phyloP scores from a whole-genome alignment of 768 basidiomycete genomes.

The Tricholomella constricta region DNA sequence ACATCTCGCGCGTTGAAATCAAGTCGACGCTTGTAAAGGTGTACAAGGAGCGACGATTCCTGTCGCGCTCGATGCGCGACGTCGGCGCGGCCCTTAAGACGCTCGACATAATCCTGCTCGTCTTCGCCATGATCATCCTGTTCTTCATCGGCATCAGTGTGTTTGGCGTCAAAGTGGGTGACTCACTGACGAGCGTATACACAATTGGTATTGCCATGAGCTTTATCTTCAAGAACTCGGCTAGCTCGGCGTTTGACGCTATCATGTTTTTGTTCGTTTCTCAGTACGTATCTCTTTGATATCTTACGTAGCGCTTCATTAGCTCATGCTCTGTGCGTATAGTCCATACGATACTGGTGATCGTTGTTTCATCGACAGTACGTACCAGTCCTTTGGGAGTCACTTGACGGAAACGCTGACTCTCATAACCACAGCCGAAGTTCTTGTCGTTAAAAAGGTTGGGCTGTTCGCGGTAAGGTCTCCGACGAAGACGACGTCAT shows the following conservation, averaged over 20 bases:
- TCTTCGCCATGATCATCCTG: slow-evolving; percentile 62
- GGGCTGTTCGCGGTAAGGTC: slow-evolving; percentile 67
- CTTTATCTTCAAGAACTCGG: slow-evolving; percentile 79
- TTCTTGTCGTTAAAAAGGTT: slow-evolving; percentile 78
- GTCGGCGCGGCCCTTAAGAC: slow-evolving; percentile 67
- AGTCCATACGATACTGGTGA: slow-evolving; percentile 85
- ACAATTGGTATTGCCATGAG: slow-evolving; percentile 72
- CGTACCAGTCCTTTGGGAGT: slow-evolving; percentile 18
- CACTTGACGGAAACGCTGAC: background rate
- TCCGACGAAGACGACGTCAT: too few relatives aligned
- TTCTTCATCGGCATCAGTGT: slow-evolving; percentile 76
- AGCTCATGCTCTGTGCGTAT: background rate
- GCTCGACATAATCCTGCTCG: slow-evolving; percentile 62
- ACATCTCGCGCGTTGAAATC: slow-evolving; percentile 74
- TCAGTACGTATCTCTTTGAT: slow-evolving; percentile 52
- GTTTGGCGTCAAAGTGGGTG: slow-evolving; percentile 67
- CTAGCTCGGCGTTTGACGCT: slow-evolving; percentile 73
- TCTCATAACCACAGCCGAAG: slow-evolving; percentile 47
- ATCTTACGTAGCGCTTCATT: background rate
- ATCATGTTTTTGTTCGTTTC: slow-evolving; percentile 84
- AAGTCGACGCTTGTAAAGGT: slow-evolving; percentile 67
- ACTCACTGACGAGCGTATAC: slow-evolving; percentile 72
- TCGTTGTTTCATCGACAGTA: slow-evolving; percentile 72
- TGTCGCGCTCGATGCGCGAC: slow-evolving; percentile 77
- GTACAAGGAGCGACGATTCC: slow-evolving; percentile 78